Conservation (phyloP, 75 land plant species). For the Pseudotsuga menziesii region DNA sequence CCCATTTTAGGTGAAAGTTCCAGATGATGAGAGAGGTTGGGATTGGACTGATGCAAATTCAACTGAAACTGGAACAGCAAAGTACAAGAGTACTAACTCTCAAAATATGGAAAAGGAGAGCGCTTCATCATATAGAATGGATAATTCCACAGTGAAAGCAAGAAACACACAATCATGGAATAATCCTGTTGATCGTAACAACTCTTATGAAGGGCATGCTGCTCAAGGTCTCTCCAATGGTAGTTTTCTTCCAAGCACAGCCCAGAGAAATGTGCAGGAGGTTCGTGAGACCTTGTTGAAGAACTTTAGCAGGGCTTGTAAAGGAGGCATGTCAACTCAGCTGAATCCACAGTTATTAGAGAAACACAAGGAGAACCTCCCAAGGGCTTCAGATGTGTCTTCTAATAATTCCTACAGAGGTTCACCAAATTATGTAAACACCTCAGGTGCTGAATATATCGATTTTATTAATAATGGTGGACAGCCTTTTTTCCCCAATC, state of each 20-base stretch:
- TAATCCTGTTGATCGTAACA: conserved; percentile 11
- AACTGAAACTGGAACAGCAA: conserved; percentile 19
- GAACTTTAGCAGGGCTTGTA: conserved; percentile 12
- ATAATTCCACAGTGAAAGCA: conserved; percentile 13
- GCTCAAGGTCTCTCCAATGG: conserved; percentile 7
- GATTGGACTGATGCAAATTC: conserved; percentile 47
- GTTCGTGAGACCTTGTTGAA: conserved; percentile 19
- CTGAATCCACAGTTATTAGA: conserved; percentile 5
- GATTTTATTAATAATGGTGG: conserved; percentile 20
- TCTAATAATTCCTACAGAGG: conserved; percentile 11
- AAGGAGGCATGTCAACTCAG: conserved; percentile 8
- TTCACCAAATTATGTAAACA: conserved; percentile 9
- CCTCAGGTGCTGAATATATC: conserved; percentile 21
- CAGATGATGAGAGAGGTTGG: conserved; percentile 66
- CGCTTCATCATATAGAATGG: conserved; percentile 9
- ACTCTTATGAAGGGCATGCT: conserved; percentile 10
- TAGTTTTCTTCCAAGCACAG: background rate
- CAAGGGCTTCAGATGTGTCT: conserved; percentile 16
- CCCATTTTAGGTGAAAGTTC: conserved; percentile 47
- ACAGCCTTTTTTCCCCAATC: conserved; percentile 8
- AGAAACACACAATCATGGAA: conserved; percentile 21
- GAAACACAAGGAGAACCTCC: conserved; percentile 9
- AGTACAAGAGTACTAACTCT: conserved; percentile 14
- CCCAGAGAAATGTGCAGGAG: conserved; percentile 16
- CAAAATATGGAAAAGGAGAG: conserved; percentile 24